Conservation (phyloP, 2,329 filamentous ascomycete genomes). For the Colletotrichum brevisporum region DNA sequence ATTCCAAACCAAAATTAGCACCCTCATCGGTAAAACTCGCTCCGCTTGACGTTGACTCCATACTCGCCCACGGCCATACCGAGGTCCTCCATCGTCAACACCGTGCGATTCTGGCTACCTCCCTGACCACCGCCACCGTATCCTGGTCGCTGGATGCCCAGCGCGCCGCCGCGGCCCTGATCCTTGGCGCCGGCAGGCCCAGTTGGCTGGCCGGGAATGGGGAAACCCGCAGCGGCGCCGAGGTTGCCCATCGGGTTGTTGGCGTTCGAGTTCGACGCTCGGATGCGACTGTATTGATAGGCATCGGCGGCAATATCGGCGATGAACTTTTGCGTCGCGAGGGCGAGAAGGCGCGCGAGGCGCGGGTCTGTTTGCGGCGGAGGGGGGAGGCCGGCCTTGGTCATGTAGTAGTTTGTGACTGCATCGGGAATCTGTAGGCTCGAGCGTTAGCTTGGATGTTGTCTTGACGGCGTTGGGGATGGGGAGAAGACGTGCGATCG, state of each 20-base stretch:
- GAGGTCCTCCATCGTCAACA: conserved; percentile 98
- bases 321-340: conserved; percentile 99
- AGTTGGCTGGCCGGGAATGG: conserved; percentile 72
- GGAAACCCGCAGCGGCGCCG: conserved; percentile 80
- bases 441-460: conserved; percentile 4
- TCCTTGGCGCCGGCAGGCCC: conserved; percentile 71
- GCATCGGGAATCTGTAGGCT: conserved; percentile 88
- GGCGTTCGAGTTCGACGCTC: conserved; percentile 87
- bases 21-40: conserved; percentile 89
- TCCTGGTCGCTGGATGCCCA: conserved; percentile 82
- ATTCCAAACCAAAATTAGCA: not conserved
- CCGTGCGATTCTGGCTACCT: conserved; percentile 89
- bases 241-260: conserved; percentile 94
- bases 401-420: conserved; percentile 98
- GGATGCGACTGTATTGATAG: conserved; percentile 97
- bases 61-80: conserved; percentile 99
- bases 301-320: conserved; percentile 97
- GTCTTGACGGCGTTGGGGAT: not conserved
- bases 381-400: conserved; percentile 92
- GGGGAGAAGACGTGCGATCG: conserved; percentile 78
- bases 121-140: conserved; percentile 92
- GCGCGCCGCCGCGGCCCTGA: conserved; percentile 70
- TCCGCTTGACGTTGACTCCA: conserved; percentile 96
- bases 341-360: conserved; percentile 91
- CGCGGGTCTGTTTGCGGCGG: conserved; percentile 91